Evolutionary conservation across 2,329 filamentous ascomycete species (phyloP).

Genomic region (Pseudogymnoascus sp.): DNA sequence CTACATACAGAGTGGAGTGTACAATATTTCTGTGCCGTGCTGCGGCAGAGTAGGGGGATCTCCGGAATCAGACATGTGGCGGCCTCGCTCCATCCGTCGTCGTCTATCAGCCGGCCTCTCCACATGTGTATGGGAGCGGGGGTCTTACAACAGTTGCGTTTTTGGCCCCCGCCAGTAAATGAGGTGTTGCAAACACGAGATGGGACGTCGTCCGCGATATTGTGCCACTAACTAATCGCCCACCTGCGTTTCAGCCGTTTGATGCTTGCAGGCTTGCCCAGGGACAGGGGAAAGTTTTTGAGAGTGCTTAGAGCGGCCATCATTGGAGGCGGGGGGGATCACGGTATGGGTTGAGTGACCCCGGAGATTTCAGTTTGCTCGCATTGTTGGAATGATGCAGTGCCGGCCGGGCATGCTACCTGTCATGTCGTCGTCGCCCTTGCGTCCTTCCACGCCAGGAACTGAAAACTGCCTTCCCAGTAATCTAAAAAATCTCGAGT

Average conservation of each 20-base stretch:
- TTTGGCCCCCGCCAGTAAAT: background rate
- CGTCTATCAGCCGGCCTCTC: background rate
- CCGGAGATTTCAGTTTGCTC: slow-evolving; percentile 3
- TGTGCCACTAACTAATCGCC: background rate
- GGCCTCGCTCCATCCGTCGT: background rate
- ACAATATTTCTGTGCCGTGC: background rate
- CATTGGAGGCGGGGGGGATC: background rate
- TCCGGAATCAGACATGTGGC: background rate
- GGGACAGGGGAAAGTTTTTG: background rate
- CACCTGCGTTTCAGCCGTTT: slow-evolving; percentile 1
- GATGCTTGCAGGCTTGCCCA: background rate
- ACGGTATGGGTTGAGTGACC: background rate
- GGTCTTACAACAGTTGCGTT: background rate
- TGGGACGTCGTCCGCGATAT: background rate
- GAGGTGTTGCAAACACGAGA: slow-evolving; percentile 1
- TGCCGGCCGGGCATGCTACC: background rate
- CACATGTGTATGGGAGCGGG: background rate
- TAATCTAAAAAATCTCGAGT: background rate
- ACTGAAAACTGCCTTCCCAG: background rate
- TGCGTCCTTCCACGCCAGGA: background rate
- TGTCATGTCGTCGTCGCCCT: background rate
- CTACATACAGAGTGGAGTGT: background rate
- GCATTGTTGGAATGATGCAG: background rate
- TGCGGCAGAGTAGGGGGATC: background rate
- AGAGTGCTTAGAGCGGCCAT: background rate